Percentiles rank a stretch among this genome's conserved stretches.
Conservation (phyloP, 2,329 filamentous ascomycete genomes). For the Pseudogymnoascus destructans region DNA sequence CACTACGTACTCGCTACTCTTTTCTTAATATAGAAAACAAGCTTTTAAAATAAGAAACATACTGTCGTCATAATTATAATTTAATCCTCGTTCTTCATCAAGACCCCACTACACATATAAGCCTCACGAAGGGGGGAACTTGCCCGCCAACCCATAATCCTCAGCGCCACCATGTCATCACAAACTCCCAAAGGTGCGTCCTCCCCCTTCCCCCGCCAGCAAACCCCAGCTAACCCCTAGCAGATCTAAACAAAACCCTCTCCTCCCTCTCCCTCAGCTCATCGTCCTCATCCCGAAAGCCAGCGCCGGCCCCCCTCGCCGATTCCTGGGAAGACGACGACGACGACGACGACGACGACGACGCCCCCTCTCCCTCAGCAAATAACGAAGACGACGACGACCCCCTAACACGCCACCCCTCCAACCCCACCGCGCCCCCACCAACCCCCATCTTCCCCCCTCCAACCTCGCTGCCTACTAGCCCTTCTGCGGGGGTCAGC, state of each 20-base stretch:
- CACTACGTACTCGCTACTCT: too few species aligned
- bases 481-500: not conserved
- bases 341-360: constrained; percentile 28
- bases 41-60: too few species aligned
- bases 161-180: not conserved
- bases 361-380: constrained; percentile 27
- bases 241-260: not conserved
- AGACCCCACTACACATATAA: not conserved
- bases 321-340: constrained; percentile 73
- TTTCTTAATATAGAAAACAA: not conserved
- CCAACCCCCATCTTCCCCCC: constrained; percentile 52
- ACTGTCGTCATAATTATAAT: not conserved
- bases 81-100: not conserved
- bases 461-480: constrained; percentile 20
- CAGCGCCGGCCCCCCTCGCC: constrained; percentile 23
- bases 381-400: constrained; percentile 16
- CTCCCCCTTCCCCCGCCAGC: not conserved
- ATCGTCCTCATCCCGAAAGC: not conserved
- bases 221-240: not conserved
- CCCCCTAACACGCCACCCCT: constrained; percentile 15
- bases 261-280: constrained; percentile 1
- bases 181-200: not conserved
- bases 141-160: too few species aligned
- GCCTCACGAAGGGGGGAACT: not conserved
- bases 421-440: constrained; percentile 42